phyloP scores from a whole-genome alignment of 805 yeast genomes.

The Cyberlindnera amylophila region DNA sequence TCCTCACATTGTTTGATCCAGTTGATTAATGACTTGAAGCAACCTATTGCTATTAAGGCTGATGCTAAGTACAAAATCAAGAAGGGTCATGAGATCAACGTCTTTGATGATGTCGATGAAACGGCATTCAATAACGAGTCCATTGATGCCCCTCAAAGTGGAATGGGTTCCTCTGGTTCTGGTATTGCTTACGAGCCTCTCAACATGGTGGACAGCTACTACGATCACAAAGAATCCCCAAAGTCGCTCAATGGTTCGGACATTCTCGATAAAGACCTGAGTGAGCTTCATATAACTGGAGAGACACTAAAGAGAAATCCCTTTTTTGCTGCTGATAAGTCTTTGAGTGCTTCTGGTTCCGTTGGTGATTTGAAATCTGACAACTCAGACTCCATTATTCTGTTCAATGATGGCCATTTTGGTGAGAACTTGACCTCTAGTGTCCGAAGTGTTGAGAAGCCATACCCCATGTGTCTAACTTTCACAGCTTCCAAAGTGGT shows the following conservation, averaged over 20 bases:
- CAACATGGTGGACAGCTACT: slow-evolving; percentile 26
- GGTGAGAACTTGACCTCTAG: slow-evolving; percentile 5
- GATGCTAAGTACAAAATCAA: slow-evolving; percentile 52
- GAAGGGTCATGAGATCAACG: slow-evolving; percentile 30
- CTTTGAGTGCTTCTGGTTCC: neutral
- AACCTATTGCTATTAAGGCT: slow-evolving; percentile 56
- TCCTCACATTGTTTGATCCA: slow-evolving; percentile 72
- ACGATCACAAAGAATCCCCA: slow-evolving; percentile 5
- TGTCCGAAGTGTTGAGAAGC: slow-evolving; percentile 2
- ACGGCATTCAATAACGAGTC: slow-evolving; percentile 24
- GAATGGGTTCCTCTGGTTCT: neutral
- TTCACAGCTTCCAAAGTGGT: slow-evolving; percentile 35
- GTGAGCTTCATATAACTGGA: slow-evolving; percentile 24
- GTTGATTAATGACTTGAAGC: slow-evolving; percentile 65
- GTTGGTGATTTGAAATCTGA: slow-evolving; percentile 11
- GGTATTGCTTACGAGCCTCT: slow-evolving; percentile 11
- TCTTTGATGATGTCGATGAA: slow-evolving; percentile 38
- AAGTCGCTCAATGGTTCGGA: slow-evolving; percentile 15
- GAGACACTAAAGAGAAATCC: slow-evolving; percentile 17
- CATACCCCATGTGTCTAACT: slow-evolving; percentile 18
- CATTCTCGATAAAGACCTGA: slow-evolving; percentile 30
- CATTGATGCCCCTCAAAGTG: neutral
- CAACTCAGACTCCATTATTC: slow-evolving; percentile 19
- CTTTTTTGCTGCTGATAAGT: slow-evolving; percentile 6
- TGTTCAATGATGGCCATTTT: slow-evolving; percentile 28